Conservation (phyloP, 257 asterid species). For the Ilex aquifolium region DNA sequence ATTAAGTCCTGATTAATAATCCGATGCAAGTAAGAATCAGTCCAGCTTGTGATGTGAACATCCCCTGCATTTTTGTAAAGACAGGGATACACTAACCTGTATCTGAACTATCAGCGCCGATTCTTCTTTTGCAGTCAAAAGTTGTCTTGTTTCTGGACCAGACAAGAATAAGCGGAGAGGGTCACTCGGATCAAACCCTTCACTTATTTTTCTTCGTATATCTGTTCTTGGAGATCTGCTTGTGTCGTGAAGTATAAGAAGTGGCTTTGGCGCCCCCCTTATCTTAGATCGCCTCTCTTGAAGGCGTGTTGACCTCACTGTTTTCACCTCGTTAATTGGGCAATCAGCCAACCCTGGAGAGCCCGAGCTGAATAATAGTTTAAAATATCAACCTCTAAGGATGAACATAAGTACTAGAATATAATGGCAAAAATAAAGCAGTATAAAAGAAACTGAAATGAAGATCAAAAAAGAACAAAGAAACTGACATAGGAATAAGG, state of each 20-base stretch:
- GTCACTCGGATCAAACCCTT: conserved; percentile 46
- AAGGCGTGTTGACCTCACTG: conserved; percentile 72
- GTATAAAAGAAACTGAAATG: conserved; percentile 17
- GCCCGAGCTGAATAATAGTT: conserved; percentile 15
- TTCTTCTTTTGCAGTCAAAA: conserved; percentile 71
- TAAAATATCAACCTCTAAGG: conserved; percentile 1
- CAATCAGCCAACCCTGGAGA: conserved; percentile 27
- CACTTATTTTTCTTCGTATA: conserved; percentile 30
- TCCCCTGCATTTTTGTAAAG: background rate
- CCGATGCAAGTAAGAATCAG: background rate
- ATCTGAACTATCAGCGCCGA: conserved; percentile 55
- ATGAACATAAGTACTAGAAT: background rate
- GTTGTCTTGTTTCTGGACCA: conserved; percentile 69
- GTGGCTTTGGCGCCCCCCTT: conserved; percentile 44
- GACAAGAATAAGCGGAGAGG: conserved; percentile 54
- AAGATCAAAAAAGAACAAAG: conserved; percentile 7
- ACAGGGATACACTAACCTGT: conserved; percentile 48
- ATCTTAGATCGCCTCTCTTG: conserved; percentile 59
- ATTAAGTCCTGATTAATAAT: conserved; percentile 40
- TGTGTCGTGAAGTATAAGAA: conserved; percentile 37
- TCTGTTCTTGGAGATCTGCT: conserved; percentile 31
- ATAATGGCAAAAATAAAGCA: background rate
- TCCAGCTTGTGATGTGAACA: background rate
- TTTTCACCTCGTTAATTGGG: conserved; percentile 32
- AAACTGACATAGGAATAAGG: conserved; percentile 33